phyloP scores from a whole-genome alignment of 768 basidiomycete species.

The Exidia glandulosa region DNA sequence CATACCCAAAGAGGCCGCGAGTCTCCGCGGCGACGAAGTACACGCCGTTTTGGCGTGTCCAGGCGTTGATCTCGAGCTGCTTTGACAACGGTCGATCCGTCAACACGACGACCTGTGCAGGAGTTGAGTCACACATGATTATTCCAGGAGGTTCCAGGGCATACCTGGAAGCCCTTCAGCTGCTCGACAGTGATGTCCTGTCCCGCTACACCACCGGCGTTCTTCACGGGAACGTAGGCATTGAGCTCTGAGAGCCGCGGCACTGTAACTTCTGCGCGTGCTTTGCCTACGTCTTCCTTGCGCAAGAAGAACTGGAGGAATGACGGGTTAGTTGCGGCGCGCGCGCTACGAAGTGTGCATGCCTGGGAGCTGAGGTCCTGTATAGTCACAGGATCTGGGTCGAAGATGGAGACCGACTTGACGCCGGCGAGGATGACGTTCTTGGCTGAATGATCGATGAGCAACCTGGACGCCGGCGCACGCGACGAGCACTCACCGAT shows the following conservation, averaged over 20 bases:
- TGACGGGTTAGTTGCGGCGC: background rate
- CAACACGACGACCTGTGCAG: slow-evolving; percentile 70
- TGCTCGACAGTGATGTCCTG: slow-evolving; percentile 70
- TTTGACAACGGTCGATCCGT: slow-evolving; percentile 67
- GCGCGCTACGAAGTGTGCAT: slow-evolving; percentile 13
- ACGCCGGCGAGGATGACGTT: slow-evolving; percentile 92
- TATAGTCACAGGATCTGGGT: slow-evolving; percentile 79
- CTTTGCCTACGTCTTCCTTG: slow-evolving; percentile 73
- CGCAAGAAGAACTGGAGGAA: slow-evolving; percentile 81
- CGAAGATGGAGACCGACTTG: slow-evolving; percentile 91
- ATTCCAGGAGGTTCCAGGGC: slow-evolving; percentile 1
- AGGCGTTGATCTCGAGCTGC: slow-evolving; percentile 92
- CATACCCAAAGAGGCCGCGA: slow-evolving; percentile 87
- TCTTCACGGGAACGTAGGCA: slow-evolving; percentile 86
- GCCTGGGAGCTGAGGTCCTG: slow-evolving; percentile 92
- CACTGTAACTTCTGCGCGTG: slow-evolving; percentile 74
- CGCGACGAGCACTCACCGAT: slow-evolving; percentile 48
- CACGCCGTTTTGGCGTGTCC: slow-evolving; percentile 81
- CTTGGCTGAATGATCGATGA: slow-evolving; percentile 45
- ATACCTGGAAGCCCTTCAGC: slow-evolving; percentile 80
- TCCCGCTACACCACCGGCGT: slow-evolving; percentile 68
- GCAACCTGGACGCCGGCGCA: slow-evolving; percentile 3
- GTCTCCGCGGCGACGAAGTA: slow-evolving; percentile 89
- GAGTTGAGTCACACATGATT: slow-evolving; percentile 3
- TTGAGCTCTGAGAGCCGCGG: slow-evolving; percentile 92